phyloP scores from a whole-genome alignment of 306 rosid genomes.

The Quercus rubra region DNA sequence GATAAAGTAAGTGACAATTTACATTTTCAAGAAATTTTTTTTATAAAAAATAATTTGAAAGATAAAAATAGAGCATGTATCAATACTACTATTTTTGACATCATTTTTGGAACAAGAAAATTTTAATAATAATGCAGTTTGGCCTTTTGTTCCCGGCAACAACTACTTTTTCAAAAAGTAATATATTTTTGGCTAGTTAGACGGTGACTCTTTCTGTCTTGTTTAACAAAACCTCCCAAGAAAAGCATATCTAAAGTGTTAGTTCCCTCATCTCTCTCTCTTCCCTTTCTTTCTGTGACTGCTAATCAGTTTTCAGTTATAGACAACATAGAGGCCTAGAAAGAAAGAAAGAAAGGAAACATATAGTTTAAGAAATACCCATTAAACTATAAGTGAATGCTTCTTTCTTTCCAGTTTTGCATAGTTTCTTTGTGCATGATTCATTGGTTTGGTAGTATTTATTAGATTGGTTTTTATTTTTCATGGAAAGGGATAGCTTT shows the following conservation, averaged over 20 bases:
- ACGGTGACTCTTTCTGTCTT: slow-evolving; percentile 16
- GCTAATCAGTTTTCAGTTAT: not conserved
- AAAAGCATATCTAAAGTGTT: slow-evolving; percentile 9
- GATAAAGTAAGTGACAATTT: no score
- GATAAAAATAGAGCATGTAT: no score
- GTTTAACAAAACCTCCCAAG: slow-evolving; percentile 11
- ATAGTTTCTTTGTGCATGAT: not conserved
- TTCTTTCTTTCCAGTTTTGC: not conserved
- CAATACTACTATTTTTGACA: no score
- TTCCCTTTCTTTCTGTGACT: slow-evolving; percentile 2
- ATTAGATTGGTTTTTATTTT: not conserved
- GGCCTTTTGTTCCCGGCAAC: slow-evolving; percentile 7
- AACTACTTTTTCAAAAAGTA: slow-evolving; percentile 1
- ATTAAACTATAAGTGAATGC: not conserved
- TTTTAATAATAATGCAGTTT: not conserved
- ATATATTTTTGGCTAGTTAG: slow-evolving; percentile 6
- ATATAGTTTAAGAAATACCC: not conserved
- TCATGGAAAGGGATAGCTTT: slow-evolving; percentile 3
- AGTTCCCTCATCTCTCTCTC: not conserved
- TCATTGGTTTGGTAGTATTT: not conserved
- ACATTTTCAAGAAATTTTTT: no score
- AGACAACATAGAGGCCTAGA: not conserved
- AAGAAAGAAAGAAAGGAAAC: not conserved
- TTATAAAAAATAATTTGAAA: no score
- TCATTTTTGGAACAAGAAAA: not conserved